A percentile compares a stretch with the other conserved stretches of the same genome.
Conservation (phyloP, 441 rosid species). For the Croton laevigatus region DNA sequence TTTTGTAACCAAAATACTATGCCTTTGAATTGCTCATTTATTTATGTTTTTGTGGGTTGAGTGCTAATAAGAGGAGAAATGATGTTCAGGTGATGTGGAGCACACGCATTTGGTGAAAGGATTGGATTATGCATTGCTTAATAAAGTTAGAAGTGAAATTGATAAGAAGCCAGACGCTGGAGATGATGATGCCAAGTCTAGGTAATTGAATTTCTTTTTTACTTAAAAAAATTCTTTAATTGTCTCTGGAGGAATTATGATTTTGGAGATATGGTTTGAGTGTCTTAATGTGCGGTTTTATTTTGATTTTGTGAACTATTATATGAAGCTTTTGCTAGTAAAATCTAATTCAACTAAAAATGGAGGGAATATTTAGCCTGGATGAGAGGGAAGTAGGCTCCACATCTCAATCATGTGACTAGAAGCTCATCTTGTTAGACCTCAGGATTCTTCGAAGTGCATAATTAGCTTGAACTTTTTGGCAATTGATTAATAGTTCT, state of each 20-base stretch:
- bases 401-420: background rate
- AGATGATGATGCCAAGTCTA: constrained; percentile 63
- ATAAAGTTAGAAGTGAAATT: constrained; percentile 92
- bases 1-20: background rate
- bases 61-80: background rate
- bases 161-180: constrained; percentile 79
- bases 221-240: background rate
- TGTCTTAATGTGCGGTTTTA: background rate
- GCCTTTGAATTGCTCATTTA: background rate
- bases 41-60: background rate
- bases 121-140: constrained; percentile 85
- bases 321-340: background rate
- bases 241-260: background rate
- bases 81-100: constrained; percentile 77
- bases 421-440: background rate
- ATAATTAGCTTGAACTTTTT: too few species aligned
- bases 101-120: constrained; percentile 99
- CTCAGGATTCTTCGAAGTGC: background rate
- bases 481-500: background rate
- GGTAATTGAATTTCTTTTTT: constrained; percentile 34
- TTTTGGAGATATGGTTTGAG: background rate
- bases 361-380: background rate
- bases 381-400: background rate
- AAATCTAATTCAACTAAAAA: background rate
- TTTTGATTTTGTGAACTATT: background rate